Evolutionary conservation across 371 early-diverging fungal species (phyloP), one percentile per base, ranked within the genome.

Genomic region (Mucor irregularis): DNA sequence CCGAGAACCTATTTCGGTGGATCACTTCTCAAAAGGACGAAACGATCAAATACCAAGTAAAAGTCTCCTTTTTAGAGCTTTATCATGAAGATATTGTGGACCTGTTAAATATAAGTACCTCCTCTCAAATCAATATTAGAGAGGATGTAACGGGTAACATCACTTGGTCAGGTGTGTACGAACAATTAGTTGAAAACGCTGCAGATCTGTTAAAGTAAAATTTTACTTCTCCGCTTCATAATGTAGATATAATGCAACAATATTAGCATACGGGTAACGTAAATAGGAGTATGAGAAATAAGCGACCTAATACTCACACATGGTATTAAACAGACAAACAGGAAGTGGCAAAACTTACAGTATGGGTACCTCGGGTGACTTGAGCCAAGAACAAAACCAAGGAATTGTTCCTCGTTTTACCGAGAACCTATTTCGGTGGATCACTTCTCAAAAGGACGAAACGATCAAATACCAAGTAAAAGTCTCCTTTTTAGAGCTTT

Each of bases 11-110:
- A 25, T 95, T 83, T 48, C 34, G 54, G 4, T 66, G 68, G 30
- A 43, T 86, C 45, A 49, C 68, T 38, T 49, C 25, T 19, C 55
- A 61, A 22, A n/a, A 22, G 17, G 8, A 55, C 22, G 28, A 26
- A n/a, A 44, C 19, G 26, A 39, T 19, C 11, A 29, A 22, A 13
- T 85, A 78, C 46, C 73, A 82, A 56, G 83, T 90, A 28, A 76
- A 64, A 38, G 83, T 87, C 4, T 84, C 91, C 34, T 95, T 88
- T 71, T 58, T 96, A 7, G 99, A 99, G 69, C 72, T 99, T 13
- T 97, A 99, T 75, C 98, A 99, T 76, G 99, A 99, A 71, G 91
- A 92, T 44, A 74, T 95, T 5, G 81, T 82, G 22, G 94, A 95
- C 63, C 75, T 95, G 14, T 64, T 93, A 14, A 75, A 78, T 37